These are phyloP conservation scores for Fusarium nurragi DNA, from an alignment of 2,329 filamentous ascomycete species.

Conservation along the genomic window DNA sequence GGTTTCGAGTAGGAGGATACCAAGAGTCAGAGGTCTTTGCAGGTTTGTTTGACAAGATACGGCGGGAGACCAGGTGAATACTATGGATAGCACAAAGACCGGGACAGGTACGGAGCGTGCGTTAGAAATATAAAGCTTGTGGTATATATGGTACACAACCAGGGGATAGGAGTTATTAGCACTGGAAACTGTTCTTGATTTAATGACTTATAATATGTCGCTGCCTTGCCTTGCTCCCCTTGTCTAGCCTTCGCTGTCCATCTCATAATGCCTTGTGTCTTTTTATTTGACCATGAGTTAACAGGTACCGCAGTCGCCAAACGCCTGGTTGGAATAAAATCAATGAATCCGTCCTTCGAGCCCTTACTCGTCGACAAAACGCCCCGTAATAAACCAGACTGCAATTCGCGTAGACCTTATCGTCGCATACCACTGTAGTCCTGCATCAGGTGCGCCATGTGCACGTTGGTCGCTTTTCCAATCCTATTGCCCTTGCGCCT, in stretches of 20 bases:
- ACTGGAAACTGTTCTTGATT: slow-evolving; percentile 17
- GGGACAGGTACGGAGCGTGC: neutral
- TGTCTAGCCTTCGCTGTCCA: slow-evolving; percentile 18
- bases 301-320: slow-evolving; percentile 9
- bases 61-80: slow-evolving; percentile 20
- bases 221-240: slow-evolving; percentile 11
- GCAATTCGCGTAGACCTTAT: slow-evolving; percentile 39
- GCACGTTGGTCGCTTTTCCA: slow-evolving; percentile 86
- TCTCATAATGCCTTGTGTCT: slow-evolving; percentile 7
- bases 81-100: neutral
- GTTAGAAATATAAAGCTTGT: neutral
- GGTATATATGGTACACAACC: neutral
- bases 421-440: slow-evolving; percentile 68
- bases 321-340: slow-evolving; percentile 14
- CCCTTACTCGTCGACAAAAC: slow-evolving; percentile 18
- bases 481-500: slow-evolving; percentile 72
- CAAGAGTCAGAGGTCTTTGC: slow-evolving; percentile 74
- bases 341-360: slow-evolving; percentile 1
- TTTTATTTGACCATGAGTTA: slow-evolving; percentile 17
- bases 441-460: slow-evolving; percentile 85
- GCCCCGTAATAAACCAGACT: slow-evolving; percentile 17
- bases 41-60: slow-evolving; percentile 70
- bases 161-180: neutral
- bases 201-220: slow-evolving; percentile 18
- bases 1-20: slow-evolving; percentile 75